Evolutionary conservation across 805 yeast genomes (phyloP), one percentile per base, ranked within the genome.

Genomic region (Nakazawaea pomicola): DNA sequence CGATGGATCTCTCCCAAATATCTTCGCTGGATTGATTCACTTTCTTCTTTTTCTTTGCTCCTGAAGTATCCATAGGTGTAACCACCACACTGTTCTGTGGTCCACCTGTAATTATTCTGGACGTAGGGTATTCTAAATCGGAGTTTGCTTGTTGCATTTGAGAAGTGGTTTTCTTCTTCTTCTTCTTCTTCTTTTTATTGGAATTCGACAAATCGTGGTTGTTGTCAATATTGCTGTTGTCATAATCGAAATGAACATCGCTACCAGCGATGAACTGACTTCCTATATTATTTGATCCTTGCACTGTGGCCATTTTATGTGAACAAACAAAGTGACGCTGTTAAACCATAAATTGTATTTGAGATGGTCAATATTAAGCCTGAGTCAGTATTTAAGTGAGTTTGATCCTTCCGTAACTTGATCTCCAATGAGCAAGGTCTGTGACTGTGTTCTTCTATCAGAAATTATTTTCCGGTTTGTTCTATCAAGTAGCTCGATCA

Each of bases 31-130:
- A 17, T 11, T 34, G 35, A 15, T 10, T 6, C 47, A 29, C 24
- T 16, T 32, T 33, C 34, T 29, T 32, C 29, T 38, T 41, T 10
- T 18, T 33, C 34, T 31, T 35, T 16, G 20, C 29, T 20, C 18
- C 12, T 9, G 33, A 20, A 27, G 25, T 24, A 18, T 51, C 52
- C 38, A 77, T 54, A 38, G 75, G 70, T 50, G 83, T 83, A 18
- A 86, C 88, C 36, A 84, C 74, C 4, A 85, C 83, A 6, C 95
- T 95, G 55, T 84, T 82, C 4, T 57, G 48, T 4, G 80, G 72
- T 3, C 76, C 83, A 49, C 80, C 79, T 49, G 76, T 81, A 34
- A 83, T 78, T 4, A 83, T 78, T 43, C 93, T 60, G 7, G 89
- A 80, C 11, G 74, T 70, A 2, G 93, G 93, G 53, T 83, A 83